These are phyloP conservation scores for Alternaria solani DNA, from an alignment of 2,329 filamentous ascomycete genomes.

Conservation along the genomic window DNA sequence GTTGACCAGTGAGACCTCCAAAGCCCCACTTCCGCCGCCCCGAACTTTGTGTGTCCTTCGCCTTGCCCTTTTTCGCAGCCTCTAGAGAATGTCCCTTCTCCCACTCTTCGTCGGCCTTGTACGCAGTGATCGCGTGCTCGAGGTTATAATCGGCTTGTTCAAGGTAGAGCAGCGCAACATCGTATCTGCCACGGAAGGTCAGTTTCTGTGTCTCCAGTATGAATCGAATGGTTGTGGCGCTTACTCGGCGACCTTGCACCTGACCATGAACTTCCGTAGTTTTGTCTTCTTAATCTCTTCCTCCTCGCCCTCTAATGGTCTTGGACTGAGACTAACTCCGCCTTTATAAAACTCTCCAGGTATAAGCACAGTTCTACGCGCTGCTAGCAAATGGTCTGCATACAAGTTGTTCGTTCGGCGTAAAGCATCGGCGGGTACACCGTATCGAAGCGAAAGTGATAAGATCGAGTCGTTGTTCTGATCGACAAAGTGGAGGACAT, in stretches of 20 bases:
- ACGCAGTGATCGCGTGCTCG: conserved; percentile 68
- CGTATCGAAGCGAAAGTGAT: conserved; percentile 75
- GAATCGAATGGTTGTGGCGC: conserved; percentile 31
- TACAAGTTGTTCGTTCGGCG: conserved; percentile 74
- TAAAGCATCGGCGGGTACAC: conserved; percentile 69
- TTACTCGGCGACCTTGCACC: conserved; percentile 79
- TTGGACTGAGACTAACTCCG: conserved; percentile 72
- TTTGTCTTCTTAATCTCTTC: conserved; percentile 75
- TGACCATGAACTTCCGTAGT: conserved; percentile 79
- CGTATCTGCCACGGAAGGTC: conserved; percentile 61
- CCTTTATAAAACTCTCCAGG: conserved; percentile 74
- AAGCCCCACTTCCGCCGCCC: conserved; percentile 48
- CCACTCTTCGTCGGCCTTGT: conserved; percentile 77
- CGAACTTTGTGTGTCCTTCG: conserved; percentile 33
- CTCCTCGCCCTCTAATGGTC: conserved; percentile 76
- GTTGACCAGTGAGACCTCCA: conserved; percentile 49
- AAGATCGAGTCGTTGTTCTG: conserved; percentile 72
- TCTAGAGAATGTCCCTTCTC: conserved; percentile 72
- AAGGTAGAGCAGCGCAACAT: conserved; percentile 77
- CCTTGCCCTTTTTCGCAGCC: conserved; percentile 56
- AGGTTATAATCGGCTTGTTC: conserved; percentile 74
- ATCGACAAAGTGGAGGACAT: conserved; percentile 78
- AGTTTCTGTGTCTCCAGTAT: conserved; percentile 30
- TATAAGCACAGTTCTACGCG: conserved; percentile 73
- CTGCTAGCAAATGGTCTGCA: conserved; percentile 74